Conservation (phyloP, 129 eudicot species). For the Flaveria robusta region DNA sequence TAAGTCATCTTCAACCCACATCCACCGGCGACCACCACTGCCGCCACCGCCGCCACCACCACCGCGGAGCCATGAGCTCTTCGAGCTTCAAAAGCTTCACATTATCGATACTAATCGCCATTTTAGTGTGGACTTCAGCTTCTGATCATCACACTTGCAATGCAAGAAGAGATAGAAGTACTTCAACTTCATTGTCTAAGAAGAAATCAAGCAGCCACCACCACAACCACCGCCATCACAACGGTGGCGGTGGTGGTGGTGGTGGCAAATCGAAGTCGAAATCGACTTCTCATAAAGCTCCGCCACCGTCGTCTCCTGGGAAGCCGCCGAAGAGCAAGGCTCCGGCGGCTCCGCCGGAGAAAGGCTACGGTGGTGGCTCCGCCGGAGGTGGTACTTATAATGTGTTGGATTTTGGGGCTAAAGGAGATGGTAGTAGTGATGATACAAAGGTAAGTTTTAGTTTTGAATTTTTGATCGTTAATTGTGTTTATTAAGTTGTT, state of each 20-base stretch:
- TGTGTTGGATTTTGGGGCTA: conserved; percentile 76
- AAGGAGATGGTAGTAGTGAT: conserved; percentile 71
- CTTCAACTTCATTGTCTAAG: conserved; percentile 35
- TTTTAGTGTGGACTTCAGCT: conserved; percentile 50
- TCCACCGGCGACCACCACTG: background rate
- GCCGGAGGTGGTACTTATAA: conserved; percentile 34
- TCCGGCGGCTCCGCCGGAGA: conserved; percentile 32
- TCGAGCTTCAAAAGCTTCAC: conserved; percentile 47
- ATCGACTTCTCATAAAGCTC: conserved; percentile 42
- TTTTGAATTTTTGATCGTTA: background rate
- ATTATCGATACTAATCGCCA: conserved; percentile 41
- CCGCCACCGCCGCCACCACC: background rate
- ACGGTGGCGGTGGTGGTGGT: conserved; percentile 36
- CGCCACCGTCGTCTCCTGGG: conserved; percentile 33
- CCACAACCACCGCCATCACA: conserved; percentile 8
- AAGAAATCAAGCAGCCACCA: conserved; percentile 57
- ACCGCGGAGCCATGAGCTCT: conserved; percentile 34
- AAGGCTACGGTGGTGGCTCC: conserved; percentile 22
- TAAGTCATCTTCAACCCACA: conserved; percentile 28
- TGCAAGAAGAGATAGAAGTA: conserved; percentile 44
- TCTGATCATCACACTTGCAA: conserved; percentile 46
- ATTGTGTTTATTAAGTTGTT: background rate
- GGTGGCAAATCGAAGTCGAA: conserved; percentile 41
- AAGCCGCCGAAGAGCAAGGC: conserved; percentile 29
- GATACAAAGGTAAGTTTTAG: conserved; percentile 61